Conservation (phyloP, 2,329 filamentous ascomycete species). For the Penicillium corylophilum region DNA sequence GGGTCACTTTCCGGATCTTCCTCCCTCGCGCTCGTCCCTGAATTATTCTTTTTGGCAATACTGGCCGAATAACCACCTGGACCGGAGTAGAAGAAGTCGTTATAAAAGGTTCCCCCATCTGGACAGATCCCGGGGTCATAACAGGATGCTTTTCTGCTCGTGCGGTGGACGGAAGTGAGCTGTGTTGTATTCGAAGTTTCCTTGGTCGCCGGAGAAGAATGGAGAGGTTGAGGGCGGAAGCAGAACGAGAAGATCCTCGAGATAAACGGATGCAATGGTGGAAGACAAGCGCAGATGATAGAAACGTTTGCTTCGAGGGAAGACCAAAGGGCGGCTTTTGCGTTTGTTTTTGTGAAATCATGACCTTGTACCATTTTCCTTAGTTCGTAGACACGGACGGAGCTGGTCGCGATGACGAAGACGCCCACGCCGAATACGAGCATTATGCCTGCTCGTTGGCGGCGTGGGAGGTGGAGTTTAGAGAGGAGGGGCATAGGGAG, state of each 20-base stretch:
- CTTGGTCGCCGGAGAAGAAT: slow-evolving; percentile 16
- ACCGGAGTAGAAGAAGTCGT: slow-evolving; percentile 18
- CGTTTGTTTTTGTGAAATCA: slow-evolving; percentile 24
- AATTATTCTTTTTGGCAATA: slow-evolving; percentile 17
- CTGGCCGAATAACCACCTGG: slow-evolving; percentile 25
- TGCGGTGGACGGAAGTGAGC: neutral
- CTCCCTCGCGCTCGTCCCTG: slow-evolving; percentile 9
- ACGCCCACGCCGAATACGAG: slow-evolving; percentile 30
- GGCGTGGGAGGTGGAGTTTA: slow-evolving; percentile 21
- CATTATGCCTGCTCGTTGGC: slow-evolving; percentile 27
- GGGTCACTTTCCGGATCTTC: neutral
- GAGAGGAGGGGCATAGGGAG: slow-evolving; percentile 28
- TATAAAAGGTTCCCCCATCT: slow-evolving; percentile 16
- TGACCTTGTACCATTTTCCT: slow-evolving; percentile 8
- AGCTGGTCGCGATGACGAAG: slow-evolving; percentile 30
- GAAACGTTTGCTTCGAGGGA: slow-evolving; percentile 32
- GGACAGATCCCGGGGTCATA: slow-evolving; percentile 1
- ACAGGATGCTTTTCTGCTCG: slow-evolving; percentile 10
- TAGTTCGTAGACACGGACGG: slow-evolving; percentile 23
- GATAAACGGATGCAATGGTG: slow-evolving; percentile 28
- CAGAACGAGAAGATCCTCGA: slow-evolving; percentile 25
- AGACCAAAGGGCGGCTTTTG: slow-evolving; percentile 30
- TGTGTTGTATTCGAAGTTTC: slow-evolving; percentile 3
- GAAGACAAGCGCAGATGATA: slow-evolving; percentile 33
- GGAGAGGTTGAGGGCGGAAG: slow-evolving; percentile 16